phyloP scores from a whole-genome alignment of 225 moss, liverwort and hornwort genomes.

The Pseudisothecium myosuroides region DNA sequence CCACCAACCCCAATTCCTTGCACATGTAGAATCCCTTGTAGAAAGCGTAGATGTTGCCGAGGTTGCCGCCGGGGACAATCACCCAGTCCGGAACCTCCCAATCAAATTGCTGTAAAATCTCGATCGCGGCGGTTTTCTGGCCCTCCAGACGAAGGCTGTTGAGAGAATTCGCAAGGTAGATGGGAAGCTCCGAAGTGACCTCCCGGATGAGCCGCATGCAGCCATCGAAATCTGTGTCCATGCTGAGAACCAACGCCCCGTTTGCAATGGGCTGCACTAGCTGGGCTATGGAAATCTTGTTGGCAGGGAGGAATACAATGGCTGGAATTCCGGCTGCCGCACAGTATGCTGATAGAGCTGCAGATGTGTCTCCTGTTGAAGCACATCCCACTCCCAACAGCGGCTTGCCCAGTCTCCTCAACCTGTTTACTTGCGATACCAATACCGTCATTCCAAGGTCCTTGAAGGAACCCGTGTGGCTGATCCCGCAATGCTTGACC shows the following conservation, averaged over 20 bases:
- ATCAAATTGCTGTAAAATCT: constrained; percentile 45
- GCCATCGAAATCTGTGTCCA: constrained; percentile 53
- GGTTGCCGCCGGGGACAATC: constrained; percentile 43
- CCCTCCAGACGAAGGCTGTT: constrained; percentile 50
- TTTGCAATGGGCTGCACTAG: constrained; percentile 49
- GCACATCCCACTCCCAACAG: constrained; percentile 49
- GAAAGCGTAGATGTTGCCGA: constrained; percentile 52
- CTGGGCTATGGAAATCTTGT: constrained; percentile 48
- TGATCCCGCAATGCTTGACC: constrained; percentile 59
- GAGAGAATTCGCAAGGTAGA: constrained; percentile 51
- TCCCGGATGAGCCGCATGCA: constrained; percentile 56
- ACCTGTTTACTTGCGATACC: constrained; percentile 46
- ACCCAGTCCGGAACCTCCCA: constrained; percentile 63
- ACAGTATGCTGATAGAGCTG: constrained; percentile 47
- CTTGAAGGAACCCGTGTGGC: constrained; percentile 53
- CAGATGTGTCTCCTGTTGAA: constrained; percentile 49
- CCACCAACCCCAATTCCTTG: constrained; percentile 49
- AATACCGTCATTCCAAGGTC: constrained; percentile 55
- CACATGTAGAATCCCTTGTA: constrained; percentile 55
- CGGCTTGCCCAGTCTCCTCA: constrained; percentile 41
- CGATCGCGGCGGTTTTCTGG: constrained; percentile 50
- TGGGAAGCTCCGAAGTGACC: constrained; percentile 46
- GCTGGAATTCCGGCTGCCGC: constrained; percentile 47
- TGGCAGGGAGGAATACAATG: constrained; percentile 48
- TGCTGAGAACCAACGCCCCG: constrained; percentile 39